Evolutionary conservation across 371 early-diverging fungal genomes (phyloP).

Genomic region (Mortierella polycephala): DNA sequence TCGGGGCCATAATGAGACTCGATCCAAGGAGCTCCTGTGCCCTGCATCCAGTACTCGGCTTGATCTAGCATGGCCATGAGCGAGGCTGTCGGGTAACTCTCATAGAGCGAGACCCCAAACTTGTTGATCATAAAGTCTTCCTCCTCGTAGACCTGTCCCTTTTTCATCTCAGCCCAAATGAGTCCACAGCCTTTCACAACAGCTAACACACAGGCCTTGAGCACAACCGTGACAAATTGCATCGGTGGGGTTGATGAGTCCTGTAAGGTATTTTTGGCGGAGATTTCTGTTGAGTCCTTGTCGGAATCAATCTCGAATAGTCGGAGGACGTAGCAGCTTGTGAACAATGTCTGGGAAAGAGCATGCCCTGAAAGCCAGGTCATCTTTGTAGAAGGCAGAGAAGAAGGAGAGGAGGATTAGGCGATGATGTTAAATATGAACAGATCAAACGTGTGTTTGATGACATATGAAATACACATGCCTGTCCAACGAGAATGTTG

Average conservation of each 20-base stretch:
- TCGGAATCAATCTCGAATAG: slow-evolving; percentile 56
- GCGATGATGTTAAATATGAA: neutral
- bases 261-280: neutral
- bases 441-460: neutral
- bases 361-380: slow-evolving; percentile 82
- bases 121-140: slow-evolving; percentile 78
- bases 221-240: slow-evolving; percentile 57
- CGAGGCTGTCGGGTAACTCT: slow-evolving; percentile 59
- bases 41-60: slow-evolving; percentile 56
- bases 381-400: slow-evolving; percentile 57
- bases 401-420: too few species aligned
- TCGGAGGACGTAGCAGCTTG: slow-evolving; percentile 74
- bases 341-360: slow-evolving; percentile 77
- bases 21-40: slow-evolving; percentile 41
- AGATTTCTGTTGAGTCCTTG: slow-evolving; percentile 3
- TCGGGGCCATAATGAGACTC: slow-evolving; percentile 14
- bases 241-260: slow-evolving; percentile 11
- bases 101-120: slow-evolving; percentile 69
- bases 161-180: slow-evolving; percentile 71
- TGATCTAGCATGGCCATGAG: slow-evolving; percentile 63
- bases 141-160: slow-evolving; percentile 76
- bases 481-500: slow-evolving; percentile 71
- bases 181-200: slow-evolving; percentile 66
- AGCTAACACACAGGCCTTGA: slow-evolving; percentile 65
- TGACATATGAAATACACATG: slow-evolving; percentile 18